Base-by-base conservation (phyloP, 1,284 basidiomycete species). In the Moesziomyces globuligerus region DNA sequence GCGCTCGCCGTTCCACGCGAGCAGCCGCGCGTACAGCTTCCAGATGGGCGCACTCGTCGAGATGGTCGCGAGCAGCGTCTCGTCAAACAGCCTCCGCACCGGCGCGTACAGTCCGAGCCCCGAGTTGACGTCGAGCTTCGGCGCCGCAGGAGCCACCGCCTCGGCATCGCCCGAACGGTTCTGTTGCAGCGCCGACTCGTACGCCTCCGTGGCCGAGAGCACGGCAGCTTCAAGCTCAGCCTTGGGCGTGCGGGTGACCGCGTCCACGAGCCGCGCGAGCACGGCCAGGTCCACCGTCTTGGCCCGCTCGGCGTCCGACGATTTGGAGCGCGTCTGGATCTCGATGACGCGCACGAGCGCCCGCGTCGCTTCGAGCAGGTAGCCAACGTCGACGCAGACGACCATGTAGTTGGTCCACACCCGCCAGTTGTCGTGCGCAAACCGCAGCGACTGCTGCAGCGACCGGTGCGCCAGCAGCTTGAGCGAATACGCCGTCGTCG, bases 321-420 rank as follows among this genome's bases (percentile, higher is more conserved):
- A 51, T 36, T 60, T 45, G 45, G 45, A 54, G 7, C 60, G 52
- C 7, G 80, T 72, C 8, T 90, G 89, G 78, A 91, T 89, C 80
- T 95, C 92, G 29, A 96, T 88, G 26, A 97, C 86, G 6, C 93
- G 89, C 0, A 87, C 87, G 44, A 94, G 86, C 0, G 94, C 94
- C 23, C 92, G 89, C 49, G 88, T 89, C 0, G 93, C 91, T 81
- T 99, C 95, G 8, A 88, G 85, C 41, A 97, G 86, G 83, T 97
- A 91, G 7, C 94, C 95, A 15, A 97, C 91, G 76, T 98, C 93
- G 83, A 97, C 87, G 7, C 92, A 88, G 34, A 98, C 90, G 72
- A 97, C 86, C 91, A 94, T 95, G 85, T 94, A 98, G 85, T 99
- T 99, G 72, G 87, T 87, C 96, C 96, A 99, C 88, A 99, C 94